Conservation (phyloP, 164 flowering plant genomes). For the grape (Vitis vinifera) region ASM3070453v1 NC_081823.1:10593001-10593500, state of each 20-base stretch:
- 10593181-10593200: not conserved
- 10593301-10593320: conserved; percentile 22
- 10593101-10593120: not conserved
- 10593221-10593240: conserved; percentile 23
- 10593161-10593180: conserved; percentile 5
- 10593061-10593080: conserved; percentile 8
- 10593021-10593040: conserved; percentile 8
- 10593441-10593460: conserved; percentile 26
- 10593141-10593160: conserved; percentile 1
- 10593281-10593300: conserved; percentile 25
- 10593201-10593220: conserved; percentile 4
- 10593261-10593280: conserved; percentile 36
- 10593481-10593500: conserved; percentile 16
- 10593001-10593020: conserved; percentile 9
- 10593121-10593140: conserved; percentile 4
- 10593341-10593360: conserved; percentile 34
- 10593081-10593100: conserved; percentile 2
- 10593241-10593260: conserved; percentile 31
- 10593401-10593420: conserved; percentile 15
- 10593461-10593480: conserved; percentile 16
- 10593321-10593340: conserved; percentile 35
- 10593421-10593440: conserved; percentile 13
- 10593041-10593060: not conserved
- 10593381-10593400: conserved; percentile 23
- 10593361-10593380: conserved; percentile 25